These are phyloP conservation scores for Andalucia godoyi DNA, from an alignment of 78 protist genomes.

Conservation along the genomic window DNA sequence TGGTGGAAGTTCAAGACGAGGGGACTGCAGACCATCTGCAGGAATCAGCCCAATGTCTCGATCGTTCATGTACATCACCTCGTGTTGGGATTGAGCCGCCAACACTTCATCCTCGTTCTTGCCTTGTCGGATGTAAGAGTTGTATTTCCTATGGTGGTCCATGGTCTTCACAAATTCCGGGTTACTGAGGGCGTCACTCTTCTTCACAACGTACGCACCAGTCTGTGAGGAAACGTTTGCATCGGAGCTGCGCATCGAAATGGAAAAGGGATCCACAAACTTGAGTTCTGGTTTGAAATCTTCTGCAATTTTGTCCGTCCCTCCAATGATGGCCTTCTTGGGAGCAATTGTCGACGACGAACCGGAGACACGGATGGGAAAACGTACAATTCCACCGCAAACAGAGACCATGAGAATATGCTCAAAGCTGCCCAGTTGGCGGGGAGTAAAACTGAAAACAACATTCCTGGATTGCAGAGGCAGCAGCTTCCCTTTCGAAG, in stretches of 20 bases:
- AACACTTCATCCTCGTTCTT: too few species aligned
- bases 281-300: slow-evolving; percentile 4
- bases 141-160: too few species aligned
- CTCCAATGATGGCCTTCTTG: slow-evolving; percentile 3
- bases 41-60: slow-evolving; percentile 22
- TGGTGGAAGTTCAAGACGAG: too few species aligned
- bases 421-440: slow-evolving; percentile 10
- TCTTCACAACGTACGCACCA: too few species aligned
- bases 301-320: not conserved
- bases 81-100: too few species aligned
- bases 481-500: not conserved
- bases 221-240: too few species aligned
- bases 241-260: too few species aligned
- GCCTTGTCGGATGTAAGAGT: too few species aligned
- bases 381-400: not conserved
- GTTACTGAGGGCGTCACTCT: too few species aligned
- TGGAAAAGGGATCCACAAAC: too few species aligned
- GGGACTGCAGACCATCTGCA: slow-evolving; percentile 6
- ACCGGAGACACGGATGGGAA: slow-evolving; percentile 2
- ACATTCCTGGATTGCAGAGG: not conserved
- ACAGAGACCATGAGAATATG: not conserved
- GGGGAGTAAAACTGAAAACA: slow-evolving; percentile 1
- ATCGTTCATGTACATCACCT: not conserved
- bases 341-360: not conserved
- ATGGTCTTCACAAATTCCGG: too few species aligned